Conservation (phyloP, 768 basidiomycete species). For the Boletus edulis region DNA sequence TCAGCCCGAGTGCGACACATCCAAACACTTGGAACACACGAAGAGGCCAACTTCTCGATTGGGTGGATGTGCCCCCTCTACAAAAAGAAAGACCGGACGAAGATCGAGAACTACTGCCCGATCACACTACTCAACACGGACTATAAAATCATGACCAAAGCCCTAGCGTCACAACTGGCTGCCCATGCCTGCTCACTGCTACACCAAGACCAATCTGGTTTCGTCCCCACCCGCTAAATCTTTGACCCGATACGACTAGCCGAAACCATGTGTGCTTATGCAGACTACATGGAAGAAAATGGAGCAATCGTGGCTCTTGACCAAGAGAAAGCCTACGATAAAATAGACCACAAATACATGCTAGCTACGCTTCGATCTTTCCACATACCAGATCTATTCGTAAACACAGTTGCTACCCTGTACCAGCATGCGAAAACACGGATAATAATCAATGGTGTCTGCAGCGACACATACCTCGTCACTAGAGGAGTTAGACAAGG, state of each 20-base stretch:
- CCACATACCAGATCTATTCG: not conserved
- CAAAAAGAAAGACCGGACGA: not conserved
- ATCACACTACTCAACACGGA: slow-evolving; percentile 27
- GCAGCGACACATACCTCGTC: too few relatives aligned
- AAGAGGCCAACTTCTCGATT: not conserved
- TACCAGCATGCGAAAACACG: too few relatives aligned
- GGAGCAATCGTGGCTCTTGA: slow-evolving; percentile 31
- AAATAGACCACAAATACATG: slow-evolving; percentile 34
- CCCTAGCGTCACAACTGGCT: slow-evolving; percentile 17
- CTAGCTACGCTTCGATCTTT: not conserved
- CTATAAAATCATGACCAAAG: slow-evolving; percentile 25
- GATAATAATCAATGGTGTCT: too few relatives aligned
- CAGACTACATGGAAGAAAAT: slow-evolving; percentile 19
- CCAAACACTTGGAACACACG: too few relatives aligned
- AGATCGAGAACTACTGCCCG: slow-evolving; percentile 27
- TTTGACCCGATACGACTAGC: slow-evolving; percentile 32
- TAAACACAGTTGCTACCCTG: not conserved
- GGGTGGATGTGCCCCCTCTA: slow-evolving; percentile 1
- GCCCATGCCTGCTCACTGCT: slow-evolving; percentile 8
- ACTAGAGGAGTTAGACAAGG: too few relatives aligned
- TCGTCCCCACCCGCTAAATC: slow-evolving; percentile 30
- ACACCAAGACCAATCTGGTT: slow-evolving; percentile 35
- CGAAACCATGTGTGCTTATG: slow-evolving; percentile 18
- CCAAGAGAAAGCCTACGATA: slow-evolving; percentile 40
- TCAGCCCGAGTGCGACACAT: too few relatives aligned